Percentiles rank a stretch among this genome's conserved stretches.
Conservation (phyloP, 2,329 filamentous ascomycete genomes). For the Fusarium oligoseptatum region DNA sequence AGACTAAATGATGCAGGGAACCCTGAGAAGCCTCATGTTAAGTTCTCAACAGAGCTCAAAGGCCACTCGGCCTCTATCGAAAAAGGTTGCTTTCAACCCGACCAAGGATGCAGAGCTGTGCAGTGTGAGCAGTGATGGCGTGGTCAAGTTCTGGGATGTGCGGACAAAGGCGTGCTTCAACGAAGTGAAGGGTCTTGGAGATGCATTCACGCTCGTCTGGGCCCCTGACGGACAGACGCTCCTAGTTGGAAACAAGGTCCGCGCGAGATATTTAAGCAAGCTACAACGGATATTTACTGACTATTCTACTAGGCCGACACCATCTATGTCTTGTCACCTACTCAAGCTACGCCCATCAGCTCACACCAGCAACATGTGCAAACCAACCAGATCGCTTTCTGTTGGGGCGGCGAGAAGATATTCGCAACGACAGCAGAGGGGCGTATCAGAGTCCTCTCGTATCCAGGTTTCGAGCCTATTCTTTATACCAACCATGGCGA, state of each 20-base stretch:
- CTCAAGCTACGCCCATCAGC: constrained; percentile 66
- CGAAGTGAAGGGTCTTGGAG: constrained; percentile 75
- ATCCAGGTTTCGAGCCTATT: constrained; percentile 72
- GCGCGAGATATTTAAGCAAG: constrained; percentile 25
- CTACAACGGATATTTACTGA: constrained; percentile 12
- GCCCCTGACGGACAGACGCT: constrained; percentile 77
- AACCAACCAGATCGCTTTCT: constrained; percentile 81
- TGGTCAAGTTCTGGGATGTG: constrained; percentile 85
- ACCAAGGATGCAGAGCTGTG: constrained; percentile 82
- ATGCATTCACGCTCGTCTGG: constrained; percentile 81
- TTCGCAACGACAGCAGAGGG: constrained; percentile 80
- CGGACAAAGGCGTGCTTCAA: constrained; percentile 78
- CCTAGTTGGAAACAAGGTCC: constrained; percentile 79
- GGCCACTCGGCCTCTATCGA: constrained; percentile 76
- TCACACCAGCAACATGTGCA: constrained; percentile 72
- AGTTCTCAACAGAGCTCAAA: constrained; percentile 81
- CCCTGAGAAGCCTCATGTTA: constrained; percentile 79
- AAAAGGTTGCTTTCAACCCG: constrained; percentile 82
- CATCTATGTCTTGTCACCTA: constrained; percentile 73
- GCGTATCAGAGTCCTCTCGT: constrained; percentile 77
- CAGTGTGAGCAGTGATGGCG: constrained; percentile 79
- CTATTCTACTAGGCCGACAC: constrained; percentile 65
- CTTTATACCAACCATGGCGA: constrained; percentile 63
- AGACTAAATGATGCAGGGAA: constrained; percentile 67
- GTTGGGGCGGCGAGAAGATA: constrained; percentile 78